Base-by-base conservation (phyloP, 1,284 basidiomycete species). In the Singerocomus rubriflavus region DNA sequence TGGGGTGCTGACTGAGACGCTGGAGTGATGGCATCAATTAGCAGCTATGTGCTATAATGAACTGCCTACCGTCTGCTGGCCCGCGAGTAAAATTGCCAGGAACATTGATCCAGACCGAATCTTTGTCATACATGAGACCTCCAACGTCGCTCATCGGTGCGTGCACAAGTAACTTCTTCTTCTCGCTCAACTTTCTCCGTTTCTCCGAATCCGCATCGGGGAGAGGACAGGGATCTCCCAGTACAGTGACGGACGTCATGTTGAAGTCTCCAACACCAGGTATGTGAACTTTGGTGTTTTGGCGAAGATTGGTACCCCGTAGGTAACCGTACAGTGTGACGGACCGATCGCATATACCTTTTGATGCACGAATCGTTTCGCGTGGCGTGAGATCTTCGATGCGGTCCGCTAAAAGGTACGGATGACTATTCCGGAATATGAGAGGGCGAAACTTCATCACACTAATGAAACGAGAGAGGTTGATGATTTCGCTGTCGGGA, bases 401-500 rank as follows among this genome's bases (percentile, higher is more conserved):
- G 34, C 97, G 88, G 71, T 99, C 97, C 12, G 88, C 93, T n/a
- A 99, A 81, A 44, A 99, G 77, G 73, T 98, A 98, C 0, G 97
- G 91, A 69, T 99, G 97, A 3, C 82, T 75, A 65, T 99, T 99
- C 50, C 97, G 83, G 77, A 98, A 99, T 41, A 97, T 80, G 53
- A 99, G 83, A 1, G 97, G 97, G 25, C 97, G 87, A 76, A 99
- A 99, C 71, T 99, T 99, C 87, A 98, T 98, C 55, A 98, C 93
- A 45, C 86, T 85, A 63, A 99, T 93, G 78, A 99, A 99, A 33
- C 94, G 86, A 13, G 89, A 90, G 44, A 99, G 84, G 63, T 99
- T 98, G 62, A 95, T 83, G 61, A 98, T 95, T 73, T 99, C 97
- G 25, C 83, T 85, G 71, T 99, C 97, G 21, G 97, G 97, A 67